Evolutionary conservation across 2,329 filamentous ascomycete genomes (phyloP).

Genomic region (Periglandula ipomoeae): DNA sequence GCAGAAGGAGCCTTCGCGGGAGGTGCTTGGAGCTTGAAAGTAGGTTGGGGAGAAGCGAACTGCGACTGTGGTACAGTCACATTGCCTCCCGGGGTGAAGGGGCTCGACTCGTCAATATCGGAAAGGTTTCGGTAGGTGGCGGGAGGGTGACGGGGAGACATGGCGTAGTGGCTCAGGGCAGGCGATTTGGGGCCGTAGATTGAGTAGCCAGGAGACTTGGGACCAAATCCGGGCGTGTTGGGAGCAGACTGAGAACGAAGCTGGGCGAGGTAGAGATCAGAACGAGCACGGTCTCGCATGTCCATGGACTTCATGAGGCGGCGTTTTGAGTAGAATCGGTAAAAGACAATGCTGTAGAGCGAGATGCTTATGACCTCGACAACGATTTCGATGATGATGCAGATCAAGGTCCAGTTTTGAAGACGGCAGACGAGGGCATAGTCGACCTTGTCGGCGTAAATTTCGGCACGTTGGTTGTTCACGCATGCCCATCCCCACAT

Average conservation of each 20-base stretch:
- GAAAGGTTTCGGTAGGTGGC: conserved; percentile 43
- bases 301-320: conserved; percentile 96
- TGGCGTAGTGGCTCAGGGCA: conserved; percentile 35
- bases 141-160: conserved; percentile 54
- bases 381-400: conserved; percentile 93
- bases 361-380: conserved; percentile 84
- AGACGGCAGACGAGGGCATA: conserved; percentile 89
- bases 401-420: conserved; percentile 89
- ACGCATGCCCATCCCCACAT: conserved; percentile 99
- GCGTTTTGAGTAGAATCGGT: conserved; percentile 94
- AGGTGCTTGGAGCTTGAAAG: conserved; percentile 83
- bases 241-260: conserved; percentile 79
- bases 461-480: conserved; percentile 67
- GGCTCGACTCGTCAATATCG: conserved; percentile 33
- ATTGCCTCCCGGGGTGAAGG: conserved; percentile 45
- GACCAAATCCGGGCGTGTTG: conserved; percentile 83
- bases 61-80: conserved; percentile 55
- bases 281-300: conserved; percentile 83
- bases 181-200: conserved; percentile 29
- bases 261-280: conserved; percentile 87
- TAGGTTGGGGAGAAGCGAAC: conserved; percentile 42
- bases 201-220: conserved; percentile 40
- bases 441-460: conserved; percentile 74
- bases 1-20: conserved; percentile 69
- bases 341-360: conserved; percentile 92